phyloP scores from a whole-genome alignment of 805 yeast species.

The Ogataea methanolica region DNA sequence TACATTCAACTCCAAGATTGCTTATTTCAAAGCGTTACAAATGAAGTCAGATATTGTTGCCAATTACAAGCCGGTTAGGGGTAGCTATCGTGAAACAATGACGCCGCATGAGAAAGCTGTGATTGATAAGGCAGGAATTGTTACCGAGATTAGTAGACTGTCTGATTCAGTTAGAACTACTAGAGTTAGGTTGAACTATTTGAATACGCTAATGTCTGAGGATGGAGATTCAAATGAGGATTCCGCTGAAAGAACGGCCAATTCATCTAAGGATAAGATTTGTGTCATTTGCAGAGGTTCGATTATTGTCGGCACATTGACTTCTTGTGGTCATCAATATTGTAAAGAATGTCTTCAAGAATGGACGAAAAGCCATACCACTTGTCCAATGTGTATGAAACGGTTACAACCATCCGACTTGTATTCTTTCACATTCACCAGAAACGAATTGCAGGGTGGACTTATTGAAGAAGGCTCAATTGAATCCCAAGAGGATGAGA shows the following conservation, averaged over 20 bases:
- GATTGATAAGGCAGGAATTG: constrained; percentile 12
- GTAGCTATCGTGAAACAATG: constrained; percentile 2
- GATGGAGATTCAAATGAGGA: constrained; percentile 17
- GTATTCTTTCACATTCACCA: constrained; percentile 63
- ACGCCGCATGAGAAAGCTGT: constrained; percentile 21
- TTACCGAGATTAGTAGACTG: constrained; percentile 9
- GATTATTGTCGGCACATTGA: constrained; percentile 71
- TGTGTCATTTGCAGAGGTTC: constrained; percentile 78
- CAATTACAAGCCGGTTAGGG: constrained; percentile 34
- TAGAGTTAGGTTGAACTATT: constrained; percentile 43
- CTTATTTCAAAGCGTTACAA: constrained; percentile 81
- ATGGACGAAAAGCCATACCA: constrained; percentile 54
- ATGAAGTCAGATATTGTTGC: constrained; percentile 79
- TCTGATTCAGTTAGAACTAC: constrained; percentile 23
- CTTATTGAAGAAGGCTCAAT: constrained; percentile 30
- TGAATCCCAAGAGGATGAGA: not conserved
- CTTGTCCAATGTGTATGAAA: constrained; percentile 82
- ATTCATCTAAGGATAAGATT: constrained; percentile 33
- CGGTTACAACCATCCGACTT: constrained; percentile 45
- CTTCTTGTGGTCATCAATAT: constrained; percentile 89
- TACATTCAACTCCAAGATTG: constrained; percentile 74
- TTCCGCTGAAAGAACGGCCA: constrained; percentile 22
- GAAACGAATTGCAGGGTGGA: constrained; percentile 46
- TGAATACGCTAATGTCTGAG: constrained; percentile 34
- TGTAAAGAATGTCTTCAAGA: constrained; percentile 74